phyloP scores from a whole-genome alignment of 768 basidiomycete genomes.

The Leccinum olivaceopallidum region DNA sequence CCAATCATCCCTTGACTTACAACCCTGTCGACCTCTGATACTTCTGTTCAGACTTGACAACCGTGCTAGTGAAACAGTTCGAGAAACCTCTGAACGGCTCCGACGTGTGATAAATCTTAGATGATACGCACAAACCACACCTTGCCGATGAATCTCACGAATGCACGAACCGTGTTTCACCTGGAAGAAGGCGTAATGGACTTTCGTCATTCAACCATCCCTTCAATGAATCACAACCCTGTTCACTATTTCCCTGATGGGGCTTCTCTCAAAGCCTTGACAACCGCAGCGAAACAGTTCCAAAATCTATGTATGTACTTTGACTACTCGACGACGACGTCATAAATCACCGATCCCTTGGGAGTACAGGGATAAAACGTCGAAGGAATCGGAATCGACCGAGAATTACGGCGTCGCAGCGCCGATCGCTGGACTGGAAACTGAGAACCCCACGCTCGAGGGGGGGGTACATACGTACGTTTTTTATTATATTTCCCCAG shows the following conservation, averaged over 20 bases:
- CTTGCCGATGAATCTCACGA: neutral
- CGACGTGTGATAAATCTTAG: neutral
- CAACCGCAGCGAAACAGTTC: slow-evolving; percentile 6
- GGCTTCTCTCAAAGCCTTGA: slow-evolving; percentile 4
- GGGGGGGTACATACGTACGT: neutral
- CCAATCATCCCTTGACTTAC: neutral
- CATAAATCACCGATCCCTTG: neutral
- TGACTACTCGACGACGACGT: neutral
- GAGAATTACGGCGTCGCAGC: neutral
- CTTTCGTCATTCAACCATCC: neutral
- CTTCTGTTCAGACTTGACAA: neutral
- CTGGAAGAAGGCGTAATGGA: neutral
- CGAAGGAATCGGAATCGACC: neutral
- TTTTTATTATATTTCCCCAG: neutral
- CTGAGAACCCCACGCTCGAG: neutral
- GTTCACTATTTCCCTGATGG: neutral
- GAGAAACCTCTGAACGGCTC: neutral
- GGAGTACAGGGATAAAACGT: neutral
- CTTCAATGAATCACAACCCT: slow-evolving; percentile 1
- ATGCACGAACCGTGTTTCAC: neutral
- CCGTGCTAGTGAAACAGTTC: neutral
- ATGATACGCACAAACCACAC: neutral
- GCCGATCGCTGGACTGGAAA: neutral
- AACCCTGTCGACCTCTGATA: neutral
- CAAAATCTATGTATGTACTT: neutral